Conservation (phyloP, 2,329 filamentous ascomycete genomes). For the Cladosporium sp. region DNA sequence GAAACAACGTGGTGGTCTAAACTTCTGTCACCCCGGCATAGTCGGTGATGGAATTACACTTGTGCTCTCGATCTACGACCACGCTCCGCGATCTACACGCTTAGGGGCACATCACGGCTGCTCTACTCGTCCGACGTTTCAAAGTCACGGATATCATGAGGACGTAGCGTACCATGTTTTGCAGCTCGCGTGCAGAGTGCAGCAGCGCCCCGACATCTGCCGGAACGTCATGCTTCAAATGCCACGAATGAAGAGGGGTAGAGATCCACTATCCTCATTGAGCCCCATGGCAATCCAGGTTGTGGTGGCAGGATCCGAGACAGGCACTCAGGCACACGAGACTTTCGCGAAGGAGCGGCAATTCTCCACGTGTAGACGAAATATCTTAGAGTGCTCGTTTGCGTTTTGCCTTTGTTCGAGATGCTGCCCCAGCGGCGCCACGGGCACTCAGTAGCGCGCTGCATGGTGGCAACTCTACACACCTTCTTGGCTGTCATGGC, state of each 20-base stretch:
- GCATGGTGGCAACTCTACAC: neutral
- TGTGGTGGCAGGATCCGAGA: conserved; percentile 2
- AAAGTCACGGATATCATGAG: neutral
- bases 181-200: neutral
- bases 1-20: neutral
- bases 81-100: neutral
- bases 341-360: neutral
- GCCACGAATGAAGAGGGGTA: neutral
- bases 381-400: neutral
- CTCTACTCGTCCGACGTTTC: neutral
- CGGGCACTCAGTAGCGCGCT: neutral
- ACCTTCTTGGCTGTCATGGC: neutral
- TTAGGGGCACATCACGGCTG: neutral
- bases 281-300: neutral
- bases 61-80: neutral
- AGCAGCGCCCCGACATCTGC: neutral
- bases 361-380: conserved; percentile 3
- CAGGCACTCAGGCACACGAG: neutral
- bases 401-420: conserved; percentile 13
- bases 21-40: neutral
- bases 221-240: neutral
- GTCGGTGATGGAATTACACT: neutral
- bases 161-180: neutral
- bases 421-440: neutral
- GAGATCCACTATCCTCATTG: neutral